These are phyloP conservation scores for Trichoderma asperelloides DNA, from an alignment of 495 filamentous ascomycete genomes.

Conservation along the genomic window DNA sequence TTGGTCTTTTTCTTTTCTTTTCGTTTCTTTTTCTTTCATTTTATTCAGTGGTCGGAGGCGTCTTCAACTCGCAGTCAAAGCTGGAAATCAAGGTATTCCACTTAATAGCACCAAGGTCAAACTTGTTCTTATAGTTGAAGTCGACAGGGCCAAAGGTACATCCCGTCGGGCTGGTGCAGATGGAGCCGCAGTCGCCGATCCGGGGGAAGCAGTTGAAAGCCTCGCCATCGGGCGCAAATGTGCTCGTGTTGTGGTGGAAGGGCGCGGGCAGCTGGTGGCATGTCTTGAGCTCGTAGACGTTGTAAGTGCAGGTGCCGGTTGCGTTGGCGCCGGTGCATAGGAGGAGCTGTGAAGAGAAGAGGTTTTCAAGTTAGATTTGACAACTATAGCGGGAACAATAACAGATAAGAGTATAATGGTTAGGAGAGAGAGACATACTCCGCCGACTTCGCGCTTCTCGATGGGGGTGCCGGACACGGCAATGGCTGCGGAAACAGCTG, in stretches of 20 bases:
- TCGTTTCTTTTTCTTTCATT: not conserved
- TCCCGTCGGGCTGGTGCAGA: conserved; percentile 35
- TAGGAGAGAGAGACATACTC: conserved; percentile 20
- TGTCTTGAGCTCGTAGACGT: conserved; percentile 25
- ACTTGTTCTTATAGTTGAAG: conserved; percentile 27
- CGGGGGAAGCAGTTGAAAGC: conserved; percentile 32
- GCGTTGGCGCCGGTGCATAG: conserved; percentile 35
- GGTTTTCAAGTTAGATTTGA: not conserved
- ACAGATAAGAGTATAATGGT: not conserved
- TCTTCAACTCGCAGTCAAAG: conserved; percentile 28
- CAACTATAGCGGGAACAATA: no score
- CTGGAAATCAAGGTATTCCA: conserved; percentile 29
- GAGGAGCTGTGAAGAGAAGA: conserved; percentile 20
- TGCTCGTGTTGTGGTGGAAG: conserved; percentile 24
- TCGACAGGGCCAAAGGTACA: conserved; percentile 33
- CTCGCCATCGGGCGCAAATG: conserved; percentile 35
- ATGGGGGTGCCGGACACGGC: conserved; percentile 6
- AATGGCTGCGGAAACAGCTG: not conserved
- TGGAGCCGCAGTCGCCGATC: conserved; percentile 24
- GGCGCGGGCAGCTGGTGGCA: conserved; percentile 29
- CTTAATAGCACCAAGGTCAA: conserved; percentile 24
- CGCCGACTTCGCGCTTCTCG: conserved; percentile 23
- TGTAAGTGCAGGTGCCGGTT: conserved; percentile 28
- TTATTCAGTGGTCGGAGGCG: not conserved
- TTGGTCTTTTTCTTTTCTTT: not conserved